Conservation (phyloP, 2,329 filamentous ascomycete species). For the Claviceps monticola region DNA sequence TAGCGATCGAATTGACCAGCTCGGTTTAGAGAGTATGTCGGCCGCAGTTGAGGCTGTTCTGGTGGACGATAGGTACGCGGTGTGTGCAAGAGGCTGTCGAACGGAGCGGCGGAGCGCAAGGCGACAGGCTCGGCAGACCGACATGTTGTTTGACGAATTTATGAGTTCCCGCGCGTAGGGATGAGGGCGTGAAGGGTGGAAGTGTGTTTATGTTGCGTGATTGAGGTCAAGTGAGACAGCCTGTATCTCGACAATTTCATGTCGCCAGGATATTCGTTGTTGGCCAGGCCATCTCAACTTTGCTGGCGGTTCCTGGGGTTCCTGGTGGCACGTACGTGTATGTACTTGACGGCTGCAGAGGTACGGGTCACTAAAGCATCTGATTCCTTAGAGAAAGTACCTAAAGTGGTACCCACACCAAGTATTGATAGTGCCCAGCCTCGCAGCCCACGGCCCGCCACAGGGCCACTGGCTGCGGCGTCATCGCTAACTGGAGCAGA, state of each 20-base stretch:
- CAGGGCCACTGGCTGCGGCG: neutral
- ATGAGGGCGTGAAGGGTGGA: neutral
- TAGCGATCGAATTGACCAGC: conserved; percentile 72
- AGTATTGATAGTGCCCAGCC: neutral
- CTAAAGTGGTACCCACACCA: too few relatives aligned
- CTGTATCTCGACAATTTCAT: neutral
- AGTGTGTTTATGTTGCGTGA: neutral
- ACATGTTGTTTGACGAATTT: conserved; percentile 10
- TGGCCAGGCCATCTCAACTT: too few relatives aligned
- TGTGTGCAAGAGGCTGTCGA: conserved; percentile 1
- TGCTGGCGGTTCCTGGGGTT: too few relatives aligned
- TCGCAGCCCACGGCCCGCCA: neutral
- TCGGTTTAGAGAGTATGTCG: conserved; percentile 53
- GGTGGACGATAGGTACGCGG: conserved; percentile 5
- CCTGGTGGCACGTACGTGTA: too few relatives aligned
- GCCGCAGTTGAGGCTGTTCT: conserved; percentile 11
- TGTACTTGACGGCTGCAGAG: too few relatives aligned
- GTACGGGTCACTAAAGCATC: too few relatives aligned
- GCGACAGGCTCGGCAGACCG: conserved; percentile 19
- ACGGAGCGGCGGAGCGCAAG: conserved; percentile 12
- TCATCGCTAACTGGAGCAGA: neutral
- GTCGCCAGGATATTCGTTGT: too few relatives aligned
- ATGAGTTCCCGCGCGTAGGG: neutral
- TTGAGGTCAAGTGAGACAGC: neutral
- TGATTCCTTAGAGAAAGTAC: too few relatives aligned